phyloP scores from a whole-genome alignment of 257 asterid species.

The Solanum etuberosum region DNA sequence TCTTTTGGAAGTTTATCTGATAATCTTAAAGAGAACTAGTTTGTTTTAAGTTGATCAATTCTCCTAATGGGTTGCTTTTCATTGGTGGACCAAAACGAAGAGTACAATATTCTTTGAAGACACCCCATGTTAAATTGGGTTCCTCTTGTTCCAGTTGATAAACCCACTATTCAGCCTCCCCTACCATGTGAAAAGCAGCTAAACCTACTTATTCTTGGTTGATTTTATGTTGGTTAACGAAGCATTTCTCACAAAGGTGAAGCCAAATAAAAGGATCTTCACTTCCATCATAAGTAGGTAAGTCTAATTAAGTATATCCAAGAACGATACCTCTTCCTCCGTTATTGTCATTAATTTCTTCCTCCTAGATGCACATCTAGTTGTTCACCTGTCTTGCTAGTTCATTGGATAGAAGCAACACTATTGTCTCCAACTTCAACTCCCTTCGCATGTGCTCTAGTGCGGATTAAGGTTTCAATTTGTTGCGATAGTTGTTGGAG shows the following conservation, averaged over 20 bases:
- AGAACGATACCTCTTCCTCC: background rate
- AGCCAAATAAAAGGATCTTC: background rate
- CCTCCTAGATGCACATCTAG: background rate
- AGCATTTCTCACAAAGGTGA: background rate
- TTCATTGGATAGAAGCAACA: background rate
- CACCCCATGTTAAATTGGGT: background rate
- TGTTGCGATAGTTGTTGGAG: background rate
- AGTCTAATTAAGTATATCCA: background rate
- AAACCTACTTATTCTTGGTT: background rate
- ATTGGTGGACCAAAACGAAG: background rate
- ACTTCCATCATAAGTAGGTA: background rate
- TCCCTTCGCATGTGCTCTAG: background rate
- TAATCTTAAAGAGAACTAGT: background rate
- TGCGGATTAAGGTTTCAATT: background rate
- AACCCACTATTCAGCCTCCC: too few species aligned
- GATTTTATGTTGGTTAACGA: background rate
- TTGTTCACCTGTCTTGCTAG: background rate
- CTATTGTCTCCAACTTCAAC: background rate
- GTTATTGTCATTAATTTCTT: background rate
- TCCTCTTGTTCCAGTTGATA: too few species aligned
- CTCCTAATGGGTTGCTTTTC: background rate
- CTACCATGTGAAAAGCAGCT: background rate
- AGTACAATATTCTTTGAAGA: background rate
- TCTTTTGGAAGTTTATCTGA: background rate
- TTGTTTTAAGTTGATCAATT: background rate